phyloP scores from a whole-genome alignment of 2,329 filamentous ascomycete genomes.

The Alternaria burnsii region DNA sequence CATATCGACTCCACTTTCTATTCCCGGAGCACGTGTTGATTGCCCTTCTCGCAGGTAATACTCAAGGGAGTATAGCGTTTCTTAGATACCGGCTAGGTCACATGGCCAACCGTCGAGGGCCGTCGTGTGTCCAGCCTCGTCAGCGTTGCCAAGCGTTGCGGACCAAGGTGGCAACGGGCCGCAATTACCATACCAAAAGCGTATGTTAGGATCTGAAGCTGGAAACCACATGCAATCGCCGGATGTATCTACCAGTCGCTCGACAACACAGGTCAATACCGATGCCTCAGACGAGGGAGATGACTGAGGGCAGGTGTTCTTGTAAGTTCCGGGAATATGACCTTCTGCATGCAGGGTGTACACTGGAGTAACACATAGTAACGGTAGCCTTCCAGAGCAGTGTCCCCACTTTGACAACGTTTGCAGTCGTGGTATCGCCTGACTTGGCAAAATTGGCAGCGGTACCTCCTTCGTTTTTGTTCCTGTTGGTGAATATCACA shows the following conservation, averaged over 20 bases:
- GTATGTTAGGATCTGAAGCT: not conserved
- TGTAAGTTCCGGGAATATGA: not conserved
- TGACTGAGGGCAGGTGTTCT: not conserved
- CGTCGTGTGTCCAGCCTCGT: not conserved
- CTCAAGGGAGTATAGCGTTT: not conserved
- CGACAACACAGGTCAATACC: not conserved
- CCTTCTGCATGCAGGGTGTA: not conserved
- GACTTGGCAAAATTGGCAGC: not conserved
- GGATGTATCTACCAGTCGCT: not conserved
- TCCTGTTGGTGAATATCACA: not conserved
- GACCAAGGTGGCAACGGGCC: not conserved
- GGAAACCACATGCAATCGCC: not conserved
- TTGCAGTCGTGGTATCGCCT: not conserved
- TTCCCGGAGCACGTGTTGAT: not conserved
- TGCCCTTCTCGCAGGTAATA: not conserved
- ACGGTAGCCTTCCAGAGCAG: not conserved
- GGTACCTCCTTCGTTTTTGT: not conserved
- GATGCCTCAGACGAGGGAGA: not conserved
- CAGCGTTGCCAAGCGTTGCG: slow-evolving; percentile 1
- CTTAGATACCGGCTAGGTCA: not conserved
- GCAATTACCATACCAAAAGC: not conserved
- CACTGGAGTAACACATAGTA: not conserved
- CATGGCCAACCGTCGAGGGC: not conserved
- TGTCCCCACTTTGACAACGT: not conserved
- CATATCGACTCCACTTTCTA: not conserved